A percentile compares a stretch with the other conserved stretches of the same genome.
phyloP scores from a whole-genome alignment of 805 yeast genomes.

The Zygotorulaspora chibaensis region DNA sequence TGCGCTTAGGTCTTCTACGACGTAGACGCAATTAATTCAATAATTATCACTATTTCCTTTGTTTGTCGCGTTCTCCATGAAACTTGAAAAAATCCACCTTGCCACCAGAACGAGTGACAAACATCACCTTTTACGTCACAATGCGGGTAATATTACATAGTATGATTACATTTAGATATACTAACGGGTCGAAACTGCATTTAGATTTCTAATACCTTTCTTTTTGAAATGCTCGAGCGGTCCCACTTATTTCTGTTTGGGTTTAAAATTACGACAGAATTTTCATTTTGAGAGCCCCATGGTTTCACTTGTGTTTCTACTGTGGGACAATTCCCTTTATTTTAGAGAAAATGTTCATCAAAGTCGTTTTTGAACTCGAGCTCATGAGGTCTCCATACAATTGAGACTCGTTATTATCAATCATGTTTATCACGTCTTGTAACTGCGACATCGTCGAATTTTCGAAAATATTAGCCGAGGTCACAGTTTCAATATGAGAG shows the following conservation, averaged over 20 bases:
- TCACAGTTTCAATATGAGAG: constrained; percentile 5
- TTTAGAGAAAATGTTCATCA: constrained; percentile 18
- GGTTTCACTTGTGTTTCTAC: neutral
- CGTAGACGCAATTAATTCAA: neutral
- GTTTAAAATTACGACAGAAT: too few species aligned
- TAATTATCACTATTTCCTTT: neutral
- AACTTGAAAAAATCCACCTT: constrained; percentile 4
- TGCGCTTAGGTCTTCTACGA: neutral
- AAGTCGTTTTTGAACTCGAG: constrained; percentile 12
- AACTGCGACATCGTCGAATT: constrained; percentile 14
- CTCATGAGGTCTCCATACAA: constrained; percentile 17
- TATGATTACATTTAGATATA: too few species aligned
- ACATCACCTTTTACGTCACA: constrained; percentile 3
- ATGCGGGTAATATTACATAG: constrained; percentile 4
- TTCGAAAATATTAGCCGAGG: constrained; percentile 20
- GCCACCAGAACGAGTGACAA: constrained; percentile 6
- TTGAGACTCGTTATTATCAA: constrained; percentile 20
- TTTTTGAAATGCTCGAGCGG: too few species aligned
- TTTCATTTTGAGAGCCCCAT: neutral
- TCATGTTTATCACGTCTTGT: constrained; percentile 14
- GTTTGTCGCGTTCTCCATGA: constrained; percentile 3
- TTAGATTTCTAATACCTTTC: too few species aligned
- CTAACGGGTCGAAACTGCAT: too few species aligned
- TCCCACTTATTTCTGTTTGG: too few species aligned
- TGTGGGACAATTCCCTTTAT: constrained; percentile 19